Conservation (phyloP, 2,329 filamentous ascomycete genomes). For the Penicillium sp. region DNA sequence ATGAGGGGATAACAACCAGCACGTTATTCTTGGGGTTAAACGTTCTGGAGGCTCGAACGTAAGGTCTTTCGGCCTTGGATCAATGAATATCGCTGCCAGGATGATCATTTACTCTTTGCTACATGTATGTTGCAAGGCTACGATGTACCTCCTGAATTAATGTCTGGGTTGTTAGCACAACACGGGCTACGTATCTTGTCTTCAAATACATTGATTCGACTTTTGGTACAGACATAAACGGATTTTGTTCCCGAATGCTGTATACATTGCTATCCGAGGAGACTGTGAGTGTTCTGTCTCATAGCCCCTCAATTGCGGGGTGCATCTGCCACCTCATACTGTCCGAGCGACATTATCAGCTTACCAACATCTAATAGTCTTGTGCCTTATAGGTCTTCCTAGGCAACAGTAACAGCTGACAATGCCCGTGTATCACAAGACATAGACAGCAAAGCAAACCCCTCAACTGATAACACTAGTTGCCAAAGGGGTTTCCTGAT, state of each 20-base stretch:
- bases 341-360: constrained; percentile 14
- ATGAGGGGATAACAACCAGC: background rate
- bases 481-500: background rate
- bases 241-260: background rate
- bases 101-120: constrained; percentile 2
- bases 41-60: background rate
- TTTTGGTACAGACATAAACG: background rate
- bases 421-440: constrained; percentile 1
- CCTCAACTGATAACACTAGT: background rate
- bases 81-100: background rate
- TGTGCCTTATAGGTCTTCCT: background rate
- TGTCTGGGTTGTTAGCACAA: background rate
- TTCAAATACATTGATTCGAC: too few species aligned
- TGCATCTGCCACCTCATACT: constrained; percentile 16
- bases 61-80: background rate
- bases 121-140: background rate
- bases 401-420: background rate
- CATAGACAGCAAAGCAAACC: background rate
- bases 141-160: background rate
- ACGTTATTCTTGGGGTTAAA: background rate
- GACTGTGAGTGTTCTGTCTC: background rate
- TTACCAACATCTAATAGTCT: background rate
- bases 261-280: background rate
- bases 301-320: constrained; percentile 20
- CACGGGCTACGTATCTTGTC: background rate